These are phyloP conservation scores for Sporothrix dimorphospora DNA, from an alignment of 2,329 filamentous ascomycete species.

Conservation along the genomic window DNA sequence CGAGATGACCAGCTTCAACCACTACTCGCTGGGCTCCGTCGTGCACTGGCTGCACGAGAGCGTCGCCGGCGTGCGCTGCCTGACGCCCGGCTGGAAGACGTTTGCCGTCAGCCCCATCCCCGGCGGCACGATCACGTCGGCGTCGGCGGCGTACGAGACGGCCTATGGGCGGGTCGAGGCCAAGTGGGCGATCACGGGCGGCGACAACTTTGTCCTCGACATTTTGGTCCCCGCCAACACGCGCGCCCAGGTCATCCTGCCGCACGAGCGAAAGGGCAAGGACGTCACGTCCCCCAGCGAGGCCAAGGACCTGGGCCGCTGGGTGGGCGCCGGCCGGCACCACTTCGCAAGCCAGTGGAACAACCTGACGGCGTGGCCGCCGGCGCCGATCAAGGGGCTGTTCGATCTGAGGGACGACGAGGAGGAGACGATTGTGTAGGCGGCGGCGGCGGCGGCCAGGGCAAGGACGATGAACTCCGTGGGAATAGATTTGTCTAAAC, in stretches of 20 bases:
- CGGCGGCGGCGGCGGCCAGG: too few species aligned
- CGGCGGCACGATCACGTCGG: not conserved
- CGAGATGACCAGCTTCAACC: slow-evolving; percentile 48
- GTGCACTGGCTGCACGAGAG: slow-evolving; percentile 21
- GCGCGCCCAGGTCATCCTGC: slow-evolving; percentile 29
- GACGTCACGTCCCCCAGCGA: not conserved
- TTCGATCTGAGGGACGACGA: not conserved
- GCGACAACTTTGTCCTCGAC: slow-evolving; percentile 27
- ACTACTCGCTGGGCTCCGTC: slow-evolving; percentile 45
- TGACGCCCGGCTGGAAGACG: slow-evolving; percentile 22
- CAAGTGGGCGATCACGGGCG: slow-evolving; percentile 28
- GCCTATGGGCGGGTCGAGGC: slow-evolving; percentile 28
- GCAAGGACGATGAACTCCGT: too few species aligned
- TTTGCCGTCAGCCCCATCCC: slow-evolving; percentile 8
- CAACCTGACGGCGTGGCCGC: slow-evolving; percentile 28
- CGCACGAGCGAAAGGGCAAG: slow-evolving; percentile 20
- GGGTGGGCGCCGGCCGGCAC: slow-evolving; percentile 31
- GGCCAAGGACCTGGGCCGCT: not conserved
- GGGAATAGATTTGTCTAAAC: too few species aligned
- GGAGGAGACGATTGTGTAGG: slow-evolving; percentile 15
- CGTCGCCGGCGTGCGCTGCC: slow-evolving; percentile 8
- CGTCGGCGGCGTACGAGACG: not conserved
- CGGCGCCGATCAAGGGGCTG: slow-evolving; percentile 11
- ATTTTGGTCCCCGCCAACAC: slow-evolving; percentile 33
- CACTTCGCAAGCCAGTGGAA: slow-evolving; percentile 24